Base-by-base conservation (phyloP, 805 yeast species). In the Candida peoriensis region DNA sequence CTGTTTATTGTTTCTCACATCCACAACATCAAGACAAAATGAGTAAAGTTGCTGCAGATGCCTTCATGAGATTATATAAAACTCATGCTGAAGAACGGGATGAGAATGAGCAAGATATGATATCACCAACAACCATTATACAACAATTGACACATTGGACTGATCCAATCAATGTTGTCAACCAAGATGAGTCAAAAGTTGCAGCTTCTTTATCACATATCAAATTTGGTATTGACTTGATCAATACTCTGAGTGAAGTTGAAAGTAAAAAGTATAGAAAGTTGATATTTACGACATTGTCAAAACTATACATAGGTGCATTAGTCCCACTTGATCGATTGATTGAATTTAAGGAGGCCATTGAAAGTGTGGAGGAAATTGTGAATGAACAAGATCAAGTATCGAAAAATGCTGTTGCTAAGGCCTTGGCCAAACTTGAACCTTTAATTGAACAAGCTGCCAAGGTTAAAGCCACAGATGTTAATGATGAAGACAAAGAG, bases 101-200 rank as follows among this genome's bases (percentile, higher is more conserved):
- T 11, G 60, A 58, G 17, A 54, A 49, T 11, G 50, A 37, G 14
- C 54, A 52, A 8, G 55, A 54, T 13, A 44, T 50, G 30, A 42
- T 56, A 3, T 38, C 61, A 3, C 81, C 86, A 0, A 60, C 68
- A 10, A 63, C 64, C 8, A 72, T 83, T 3, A 60, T 81, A 21
- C 87, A 79, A 43, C 95, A 85, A 48, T 58, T 90, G 30, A 64
- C 82, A 17, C 76, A 78, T 49, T 86, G 96, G 95, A 81, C 95
- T 14, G 90, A 87, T 54, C 95, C 96, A 6, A 60, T 63, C 28
- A 74, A 77, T 43, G 60, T 80, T 8, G 86, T 77, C 3, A 70
- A 73, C 39, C 58, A 63, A 27, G 46, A 64, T 1, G 64, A 64
- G 6, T 72, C 61, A 3, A 70, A 61, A 2, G 57, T 66, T 4